phyloP scores from a whole-genome alignment of 139 green algal species.

The Monoraphidium neglectum region DNA sequence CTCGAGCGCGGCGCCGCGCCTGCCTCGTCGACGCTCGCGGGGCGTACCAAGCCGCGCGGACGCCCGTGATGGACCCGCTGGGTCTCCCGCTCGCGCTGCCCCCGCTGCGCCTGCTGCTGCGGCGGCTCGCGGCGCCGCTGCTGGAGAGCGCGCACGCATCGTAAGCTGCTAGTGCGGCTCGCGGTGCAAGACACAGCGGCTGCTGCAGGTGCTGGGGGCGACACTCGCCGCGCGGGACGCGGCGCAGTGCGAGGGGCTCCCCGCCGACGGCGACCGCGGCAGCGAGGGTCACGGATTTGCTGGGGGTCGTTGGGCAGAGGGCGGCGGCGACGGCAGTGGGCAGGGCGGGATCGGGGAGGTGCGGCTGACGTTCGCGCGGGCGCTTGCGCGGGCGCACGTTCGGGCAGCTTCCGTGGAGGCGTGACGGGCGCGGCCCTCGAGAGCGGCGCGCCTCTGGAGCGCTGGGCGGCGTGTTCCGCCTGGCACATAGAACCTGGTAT shows the following conservation, averaged over 20 bases:
- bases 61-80: slow-evolving; percentile 34
- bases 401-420: background rate
- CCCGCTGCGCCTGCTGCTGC: slow-evolving; percentile 16
- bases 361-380: slow-evolving; percentile 37
- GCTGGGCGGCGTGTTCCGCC: no score
- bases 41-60: slow-evolving; percentile 1
- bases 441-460: no score
- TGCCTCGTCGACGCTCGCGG: background rate
- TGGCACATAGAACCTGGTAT: no score
- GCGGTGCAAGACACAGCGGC: background rate
- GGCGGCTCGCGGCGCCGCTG: slow-evolving; percentile 17
- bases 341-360: slow-evolving; percentile 24
- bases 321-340: background rate
- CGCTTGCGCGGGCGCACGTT: slow-evolving; percentile 35
- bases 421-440: no score
- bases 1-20: background rate
- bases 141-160: slow-evolving; percentile 4
- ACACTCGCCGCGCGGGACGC: background rate
- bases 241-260: background rate
- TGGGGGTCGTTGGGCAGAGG: no score
- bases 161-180: no score
- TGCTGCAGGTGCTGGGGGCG: slow-evolving; percentile 22
- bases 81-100: slow-evolving; percentile 14
- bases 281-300: background rate
- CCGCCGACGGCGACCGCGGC: background rate